Evolutionary conservation across 805 yeast genomes (phyloP), one percentile per base, ranked within the genome.

Genomic region (Cyberlindnera meyerae): DNA sequence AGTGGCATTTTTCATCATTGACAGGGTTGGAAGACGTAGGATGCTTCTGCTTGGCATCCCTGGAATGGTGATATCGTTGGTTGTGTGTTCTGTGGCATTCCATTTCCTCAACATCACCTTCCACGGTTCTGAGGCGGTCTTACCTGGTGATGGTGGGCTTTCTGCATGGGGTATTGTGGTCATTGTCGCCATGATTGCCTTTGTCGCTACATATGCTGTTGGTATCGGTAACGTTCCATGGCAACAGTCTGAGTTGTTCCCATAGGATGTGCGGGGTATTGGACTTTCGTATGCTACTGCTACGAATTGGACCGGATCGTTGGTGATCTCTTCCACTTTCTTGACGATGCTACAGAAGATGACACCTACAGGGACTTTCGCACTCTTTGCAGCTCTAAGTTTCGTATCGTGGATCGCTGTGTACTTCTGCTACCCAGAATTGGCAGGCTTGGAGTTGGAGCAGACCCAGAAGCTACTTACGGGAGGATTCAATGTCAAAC

Each of bases 201-300:
- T 70, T 56, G 96, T 89, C 31, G 96, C 95, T 3, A 78, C 82
- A 36, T 90, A 89, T 58, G 96, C 97, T 33, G 68, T 86, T 48
- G 97, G 97, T 49, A 85, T 89, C 49, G 98, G 98, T 64, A 89
- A 90, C 60, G 93, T 87, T 37, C 97, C 97, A 39, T 90, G 98
- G 98, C 96, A 90, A 58, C 97, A 93, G 57, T 82, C 90, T 39
- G 98, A 90, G 63, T 67, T 90, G 55, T 88, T 93, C 66, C 93
- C 97, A 24, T 95, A 89, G 70, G 75, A 79, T 44, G 96, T 90
- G 24, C 78, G 98, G 59, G 95, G 96, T 41, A 71, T 87, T 31
- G 97, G 97, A 43, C 79, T 88, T 8, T 85, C 95, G 40, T 81
- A 77, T 53, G 88, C 96, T 2, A 86, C 97, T 11, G 90, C 93